Conservation (phyloP, 345 rosid genomes). For the Lepidium aucheri region DNA sequence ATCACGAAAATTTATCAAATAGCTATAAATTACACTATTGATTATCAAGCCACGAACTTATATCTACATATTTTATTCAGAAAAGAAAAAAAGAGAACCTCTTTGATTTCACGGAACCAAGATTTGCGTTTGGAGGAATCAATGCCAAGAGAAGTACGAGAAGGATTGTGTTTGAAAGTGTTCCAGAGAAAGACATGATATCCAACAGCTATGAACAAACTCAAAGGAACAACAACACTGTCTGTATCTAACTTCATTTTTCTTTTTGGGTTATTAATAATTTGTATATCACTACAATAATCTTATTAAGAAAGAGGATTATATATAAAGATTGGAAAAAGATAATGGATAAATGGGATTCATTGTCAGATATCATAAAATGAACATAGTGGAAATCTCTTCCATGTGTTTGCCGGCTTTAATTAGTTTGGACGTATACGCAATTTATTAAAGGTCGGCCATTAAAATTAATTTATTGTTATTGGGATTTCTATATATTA, state of each 20-base stretch:
- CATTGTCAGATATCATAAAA: conserved; percentile 29
- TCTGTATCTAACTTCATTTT: conserved; percentile 17
- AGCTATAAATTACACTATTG: too few species aligned
- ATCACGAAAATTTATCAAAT: too few species aligned
- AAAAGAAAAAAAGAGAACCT: neutral
- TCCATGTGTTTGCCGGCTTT: neutral
- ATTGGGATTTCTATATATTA: neutral
- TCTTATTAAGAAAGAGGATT: too few species aligned
- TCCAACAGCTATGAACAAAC: conserved; percentile 21
- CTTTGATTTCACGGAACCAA: conserved; percentile 29
- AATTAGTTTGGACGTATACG: conserved; percentile 10
- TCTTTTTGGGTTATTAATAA: too few species aligned
- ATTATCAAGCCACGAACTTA: too few species aligned
- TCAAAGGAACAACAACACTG: conserved; percentile 17
- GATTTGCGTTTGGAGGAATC: conserved; percentile 24
- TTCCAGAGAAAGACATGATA: conserved; percentile 27
- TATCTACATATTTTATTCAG: too few species aligned
- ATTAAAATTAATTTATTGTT: neutral
- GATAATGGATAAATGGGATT: conserved; percentile 20
- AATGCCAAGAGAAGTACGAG: conserved; percentile 25
- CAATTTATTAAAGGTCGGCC: neutral
- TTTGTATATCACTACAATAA: too few species aligned
- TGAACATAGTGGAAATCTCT: conserved; percentile 17
- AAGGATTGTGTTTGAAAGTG: conserved; percentile 23
- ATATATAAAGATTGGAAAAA: neutral